Percentiles rank a stretch among this genome's conserved stretches.
Evolutionary conservation across 2,329 filamentous ascomycete genomes (phyloP).

Genomic region (Amauroascus niger): DNA sequence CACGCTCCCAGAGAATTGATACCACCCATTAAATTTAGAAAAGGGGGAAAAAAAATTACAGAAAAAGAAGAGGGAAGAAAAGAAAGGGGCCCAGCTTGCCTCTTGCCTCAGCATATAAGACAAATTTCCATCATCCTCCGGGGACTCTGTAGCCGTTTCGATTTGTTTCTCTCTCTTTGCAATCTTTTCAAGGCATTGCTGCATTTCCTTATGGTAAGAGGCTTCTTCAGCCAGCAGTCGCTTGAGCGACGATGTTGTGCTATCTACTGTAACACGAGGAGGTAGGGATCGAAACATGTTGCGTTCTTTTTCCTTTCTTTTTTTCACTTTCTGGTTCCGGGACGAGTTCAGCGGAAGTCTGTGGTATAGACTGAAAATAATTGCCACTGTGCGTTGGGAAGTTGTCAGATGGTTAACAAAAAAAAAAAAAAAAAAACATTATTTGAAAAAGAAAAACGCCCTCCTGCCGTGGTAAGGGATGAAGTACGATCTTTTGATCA

Average conservation of each 20-base stretch:
- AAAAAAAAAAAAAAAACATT: neutral
- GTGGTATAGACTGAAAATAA: neutral
- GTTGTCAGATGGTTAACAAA: neutral
- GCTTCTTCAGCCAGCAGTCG: conserved; percentile 86
- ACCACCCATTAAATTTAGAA: too few species aligned
- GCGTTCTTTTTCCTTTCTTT: conserved; percentile 20
- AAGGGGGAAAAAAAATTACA: too few species aligned
- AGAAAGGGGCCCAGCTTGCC: conserved; percentile 44
- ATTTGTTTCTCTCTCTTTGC: conserved; percentile 51
- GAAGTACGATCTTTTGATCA: too few species aligned
- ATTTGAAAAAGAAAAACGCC: too few species aligned
- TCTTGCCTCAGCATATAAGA: conserved; percentile 77
- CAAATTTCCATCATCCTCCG: conserved; percentile 62
- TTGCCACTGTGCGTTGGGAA: neutral
- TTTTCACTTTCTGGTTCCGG: neutral
- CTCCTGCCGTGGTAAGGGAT: too few species aligned
- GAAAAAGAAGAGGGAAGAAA: too few species aligned
- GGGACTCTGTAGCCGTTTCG: conserved; percentile 43
- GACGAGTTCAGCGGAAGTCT: too few species aligned
- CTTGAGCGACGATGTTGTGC: conserved; percentile 67
- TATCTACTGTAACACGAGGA: too few species aligned
- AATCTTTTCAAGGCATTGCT: conserved; percentile 62
- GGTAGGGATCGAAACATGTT: conserved; percentile 35
- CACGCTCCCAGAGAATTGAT: too few species aligned
- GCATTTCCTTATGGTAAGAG: conserved; percentile 79